Evolutionary conservation across 176 grass and related monocot species (phyloP).

Genomic region (Calamus simplicifolius): DNA sequence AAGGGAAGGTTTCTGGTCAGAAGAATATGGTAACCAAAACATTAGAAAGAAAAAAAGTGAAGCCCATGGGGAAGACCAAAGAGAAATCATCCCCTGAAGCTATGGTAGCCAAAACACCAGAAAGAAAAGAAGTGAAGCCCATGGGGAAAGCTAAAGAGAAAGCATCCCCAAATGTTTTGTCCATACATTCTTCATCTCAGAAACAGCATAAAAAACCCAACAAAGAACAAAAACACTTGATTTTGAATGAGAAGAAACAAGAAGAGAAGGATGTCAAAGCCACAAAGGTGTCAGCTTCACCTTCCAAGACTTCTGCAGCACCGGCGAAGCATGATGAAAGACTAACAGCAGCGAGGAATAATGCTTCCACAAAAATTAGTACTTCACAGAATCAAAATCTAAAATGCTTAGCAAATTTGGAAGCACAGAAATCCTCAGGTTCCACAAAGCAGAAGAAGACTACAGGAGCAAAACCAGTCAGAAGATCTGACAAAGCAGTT

Average conservation of each 20-base stretch:
- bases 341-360: slow-evolving; percentile 27
- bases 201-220: slow-evolving; percentile 27
- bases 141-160: slow-evolving; percentile 13
- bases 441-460: slow-evolving; percentile 29
- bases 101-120: not conserved
- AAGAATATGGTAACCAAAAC: not conserved
- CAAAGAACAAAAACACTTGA: slow-evolving; percentile 22
- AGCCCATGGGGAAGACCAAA: slow-evolving; percentile 15
- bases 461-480: slow-evolving; percentile 23
- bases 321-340: slow-evolving; percentile 21
- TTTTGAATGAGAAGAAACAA: slow-evolving; percentile 26
- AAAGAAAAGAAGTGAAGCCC: slow-evolving; percentile 17
- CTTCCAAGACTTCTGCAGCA: slow-evolving; percentile 16
- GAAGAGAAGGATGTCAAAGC: slow-evolving; percentile 33
- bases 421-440: slow-evolving; percentile 9
- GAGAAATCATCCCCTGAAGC: not conserved
- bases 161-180: slow-evolving; percentile 23
- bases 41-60: slow-evolving; percentile 9
- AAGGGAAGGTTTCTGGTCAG: slow-evolving; percentile 13
- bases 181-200: not conserved
- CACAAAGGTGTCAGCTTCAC: slow-evolving; percentile 16
- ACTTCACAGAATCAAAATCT: slow-evolving; percentile 1
- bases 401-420: slow-evolving; percentile 3
- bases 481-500: slow-evolving; percentile 25
- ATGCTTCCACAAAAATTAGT: not conserved